Base-by-base conservation (phyloP, 129 eudicot genomes). In the Artemisia tridentata region DNA sequence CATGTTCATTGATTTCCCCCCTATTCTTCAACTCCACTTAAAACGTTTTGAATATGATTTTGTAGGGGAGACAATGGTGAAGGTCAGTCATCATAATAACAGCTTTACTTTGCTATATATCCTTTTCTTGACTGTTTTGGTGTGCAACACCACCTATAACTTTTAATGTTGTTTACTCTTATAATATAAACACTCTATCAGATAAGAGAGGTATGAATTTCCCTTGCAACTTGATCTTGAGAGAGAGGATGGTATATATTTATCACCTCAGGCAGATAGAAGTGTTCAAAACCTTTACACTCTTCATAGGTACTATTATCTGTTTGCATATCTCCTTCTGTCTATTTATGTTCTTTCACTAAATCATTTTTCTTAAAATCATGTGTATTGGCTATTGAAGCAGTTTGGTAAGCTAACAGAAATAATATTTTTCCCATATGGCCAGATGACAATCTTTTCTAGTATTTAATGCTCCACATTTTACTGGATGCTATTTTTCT, bases 1-100 rank as follows among this genome's bases (percentile, higher is more conserved):
- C 61, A 67, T 93, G 63, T 93, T 92, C 83, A 85, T 87, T 73
- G 96, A 89, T 79, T 92, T 92, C 52, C 98, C 98, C 63, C 98
- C 98, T 34, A 95, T 93, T 80, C 96, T 93, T 72, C 98, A 93
- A 80, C 95, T 93, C 73, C 98, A 89, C 80, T 79, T 93, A 38
- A 93, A 93, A 76, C 84, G 95, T 19, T 93, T 93, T 82, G 98
- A 89, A 77, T 89, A 93, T 72, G 98, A 93, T 84, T 93, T 93
- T 68, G 79, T 82, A 82, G 86, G 95, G 25, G 98, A 93, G 52
- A 84, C 90, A 2, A 93, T 89, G 96, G 90, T 93, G 27, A 89
- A 93, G 95, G 98, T 93, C 11, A 79, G 83, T 77, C 9, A 16
- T 68, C 65, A 74, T 52, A 2, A 31, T 67, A 48, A 34, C 49